phyloP scores from a whole-genome alignment of 225 moss, liverwort and hornwort species.

The Rhytidiadelphus loreus region DNA sequence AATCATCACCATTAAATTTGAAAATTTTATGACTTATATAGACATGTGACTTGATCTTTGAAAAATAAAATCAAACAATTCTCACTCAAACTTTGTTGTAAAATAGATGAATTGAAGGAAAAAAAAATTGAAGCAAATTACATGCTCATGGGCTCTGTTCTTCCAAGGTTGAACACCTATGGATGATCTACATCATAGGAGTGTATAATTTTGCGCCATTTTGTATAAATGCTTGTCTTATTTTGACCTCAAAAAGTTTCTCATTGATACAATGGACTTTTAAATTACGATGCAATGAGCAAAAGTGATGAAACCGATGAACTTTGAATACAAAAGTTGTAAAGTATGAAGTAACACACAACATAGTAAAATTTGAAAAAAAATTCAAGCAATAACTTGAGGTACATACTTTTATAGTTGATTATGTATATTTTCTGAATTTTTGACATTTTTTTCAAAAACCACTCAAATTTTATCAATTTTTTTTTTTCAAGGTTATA shows the following conservation, averaged over 20 bases:
- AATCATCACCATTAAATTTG: neutral
- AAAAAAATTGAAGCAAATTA: neutral
- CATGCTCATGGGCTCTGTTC: accelerated
- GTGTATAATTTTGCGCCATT: neutral
- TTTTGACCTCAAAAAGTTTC: neutral
- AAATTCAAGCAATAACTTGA: neutral
- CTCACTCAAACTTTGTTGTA: neutral
- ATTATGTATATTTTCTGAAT: neutral
- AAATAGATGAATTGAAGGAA: neutral
- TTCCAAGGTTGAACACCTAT: neutral
- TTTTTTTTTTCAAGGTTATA: neutral
- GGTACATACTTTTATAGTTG: too few relatives aligned
- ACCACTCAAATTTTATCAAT: neutral
- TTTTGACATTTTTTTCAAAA: neutral
- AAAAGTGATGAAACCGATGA: neutral
- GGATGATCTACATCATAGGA: too few relatives aligned
- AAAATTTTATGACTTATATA: neutral
- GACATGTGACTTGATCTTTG: neutral
- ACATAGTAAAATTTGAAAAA: neutral
- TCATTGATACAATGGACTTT: neutral
- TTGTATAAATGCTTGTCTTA: neutral
- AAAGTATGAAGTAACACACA: neutral
- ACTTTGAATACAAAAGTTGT: neutral
- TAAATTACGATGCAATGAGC: too few relatives aligned
- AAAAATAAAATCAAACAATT: neutral